A percentile compares a stretch with the other conserved stretches of the same genome.
phyloP scores from a whole-genome alignment of 495 filamentous ascomycete genomes.

The Penicillium canescens region DNA sequence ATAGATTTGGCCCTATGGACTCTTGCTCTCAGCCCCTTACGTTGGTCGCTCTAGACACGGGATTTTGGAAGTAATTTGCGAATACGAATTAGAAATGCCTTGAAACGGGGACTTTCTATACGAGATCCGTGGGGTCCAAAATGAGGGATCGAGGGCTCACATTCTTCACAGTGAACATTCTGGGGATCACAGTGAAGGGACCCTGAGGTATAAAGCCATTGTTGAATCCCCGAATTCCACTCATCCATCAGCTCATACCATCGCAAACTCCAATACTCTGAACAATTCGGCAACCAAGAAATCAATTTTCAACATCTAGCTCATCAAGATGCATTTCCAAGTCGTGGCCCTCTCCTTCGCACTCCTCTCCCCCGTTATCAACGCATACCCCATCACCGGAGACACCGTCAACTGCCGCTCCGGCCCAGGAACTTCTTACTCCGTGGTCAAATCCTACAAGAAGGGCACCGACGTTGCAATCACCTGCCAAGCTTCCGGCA shows the following conservation, averaged over 20 bases:
- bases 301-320: neutral
- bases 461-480: conserved; percentile 10
- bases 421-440: conserved; percentile 16
- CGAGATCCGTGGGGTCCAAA: conserved; percentile 6
- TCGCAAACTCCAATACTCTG: neutral
- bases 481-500: conserved; percentile 15
- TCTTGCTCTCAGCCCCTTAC: neutral
- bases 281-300: neutral
- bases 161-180: neutral
- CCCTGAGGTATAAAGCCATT: neutral
- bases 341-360: conserved; percentile 10
- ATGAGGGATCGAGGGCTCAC: neutral
- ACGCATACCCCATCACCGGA: conserved; percentile 12
- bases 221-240: neutral
- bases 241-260: neutral
- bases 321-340: conserved; percentile 9
- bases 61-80: neutral
- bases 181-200: neutral
- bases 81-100: neutral
- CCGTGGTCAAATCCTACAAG: conserved; percentile 17
- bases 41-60: neutral
- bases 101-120: neutral
- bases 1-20: neutral
- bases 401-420: conserved; percentile 16
- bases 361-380: conserved; percentile 7